Percentiles rank a stretch among this genome's conserved stretches.
phyloP scores from a whole-genome alignment of 2,329 filamentous ascomycete species.

The Diplodia scrobiculata region DNA sequence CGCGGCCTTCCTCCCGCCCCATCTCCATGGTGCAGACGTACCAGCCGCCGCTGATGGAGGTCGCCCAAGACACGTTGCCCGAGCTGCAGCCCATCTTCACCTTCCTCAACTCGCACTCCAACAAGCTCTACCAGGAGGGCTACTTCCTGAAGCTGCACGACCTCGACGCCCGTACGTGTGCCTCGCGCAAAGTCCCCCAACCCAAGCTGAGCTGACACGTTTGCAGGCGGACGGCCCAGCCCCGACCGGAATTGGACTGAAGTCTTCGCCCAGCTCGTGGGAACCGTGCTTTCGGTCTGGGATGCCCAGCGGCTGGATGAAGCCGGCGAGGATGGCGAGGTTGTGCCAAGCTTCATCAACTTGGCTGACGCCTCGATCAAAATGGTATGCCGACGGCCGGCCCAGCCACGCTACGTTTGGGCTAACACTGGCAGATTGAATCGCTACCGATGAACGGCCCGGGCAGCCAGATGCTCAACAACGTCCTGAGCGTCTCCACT shows the following conservation, averaged over 20 bases:
- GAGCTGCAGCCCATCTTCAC: constrained; percentile 94
- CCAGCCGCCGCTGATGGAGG: constrained; percentile 82
- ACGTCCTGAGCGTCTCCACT: constrained; percentile 93
- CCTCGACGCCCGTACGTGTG: constrained; percentile 77
- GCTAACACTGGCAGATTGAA: constrained; percentile 49
- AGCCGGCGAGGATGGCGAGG: constrained; percentile 80
- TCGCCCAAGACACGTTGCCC: constrained; percentile 80
- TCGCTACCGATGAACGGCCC: constrained; percentile 80
- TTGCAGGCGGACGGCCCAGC: constrained; percentile 79
- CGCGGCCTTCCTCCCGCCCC: constrained; percentile 64
- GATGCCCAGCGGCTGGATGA: constrained; percentile 89
- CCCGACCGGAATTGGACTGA: constrained; percentile 88
- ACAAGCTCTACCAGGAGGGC: constrained; percentile 96
- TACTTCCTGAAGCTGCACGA: constrained; percentile 98
- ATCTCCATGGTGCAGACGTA: constrained; percentile 85
- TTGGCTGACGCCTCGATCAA: constrained; percentile 96
- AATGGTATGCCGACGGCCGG: constrained; percentile 65
- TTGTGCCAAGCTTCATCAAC: constrained; percentile 91
- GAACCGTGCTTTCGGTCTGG: constrained; percentile 93
- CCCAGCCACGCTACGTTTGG: neutral
- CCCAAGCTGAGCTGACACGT: constrained; percentile 34
- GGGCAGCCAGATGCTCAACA: constrained; percentile 80
- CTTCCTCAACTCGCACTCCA: constrained; percentile 89
- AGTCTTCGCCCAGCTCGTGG: constrained; percentile 94
- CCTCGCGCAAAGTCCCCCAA: neutral